phyloP scores from a whole-genome alignment of 305 asterid species.

The Fraxinus xanthoxyloides region DNA sequence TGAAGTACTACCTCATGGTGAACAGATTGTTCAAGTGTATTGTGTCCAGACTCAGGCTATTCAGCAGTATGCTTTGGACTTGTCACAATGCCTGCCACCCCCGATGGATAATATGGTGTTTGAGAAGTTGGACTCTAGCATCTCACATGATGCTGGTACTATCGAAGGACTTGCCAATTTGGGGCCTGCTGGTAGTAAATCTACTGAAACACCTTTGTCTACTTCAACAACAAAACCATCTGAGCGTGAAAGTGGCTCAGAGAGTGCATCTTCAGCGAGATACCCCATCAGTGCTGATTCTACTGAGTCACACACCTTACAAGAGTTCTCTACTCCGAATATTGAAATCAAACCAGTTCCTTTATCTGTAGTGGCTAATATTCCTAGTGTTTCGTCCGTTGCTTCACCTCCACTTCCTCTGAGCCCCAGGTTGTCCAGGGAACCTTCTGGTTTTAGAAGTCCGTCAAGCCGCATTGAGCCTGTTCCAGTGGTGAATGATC shows the following conservation, averaged over 20 bases:
- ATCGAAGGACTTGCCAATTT: constrained; percentile 44
- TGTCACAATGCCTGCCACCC: constrained; percentile 85
- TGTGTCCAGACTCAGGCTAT: constrained; percentile 97
- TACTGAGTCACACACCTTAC: constrained; percentile 38
- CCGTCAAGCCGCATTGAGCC: constrained; percentile 57
- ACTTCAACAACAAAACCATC: constrained; percentile 57
- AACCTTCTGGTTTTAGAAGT: constrained; percentile 67
- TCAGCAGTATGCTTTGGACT: constrained; percentile 92
- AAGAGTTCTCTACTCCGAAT: constrained; percentile 47
- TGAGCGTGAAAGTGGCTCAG: constrained; percentile 45
- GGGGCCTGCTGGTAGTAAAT: constrained; percentile 51
- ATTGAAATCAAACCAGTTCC: constrained; percentile 45
- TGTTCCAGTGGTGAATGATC: constrained; percentile 42
- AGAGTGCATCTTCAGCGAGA: constrained; percentile 39
- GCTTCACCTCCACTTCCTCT: constrained; percentile 59
- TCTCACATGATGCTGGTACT: constrained; percentile 41
- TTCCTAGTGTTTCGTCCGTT: constrained; percentile 43
- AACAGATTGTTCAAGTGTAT: constrained; percentile 82
- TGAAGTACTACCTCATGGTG: constrained; percentile 68
- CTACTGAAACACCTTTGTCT: constrained; percentile 43
- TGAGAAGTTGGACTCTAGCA: constrained; percentile 61
- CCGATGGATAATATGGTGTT: constrained; percentile 50
- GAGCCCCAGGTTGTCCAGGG: constrained; percentile 74
- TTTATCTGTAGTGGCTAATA: constrained; percentile 41
- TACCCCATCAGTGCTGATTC: constrained; percentile 40